These are phyloP conservation scores for Globisporangium barbulae DNA, from an alignment of 352 stramenopile genomes.

Conservation along the genomic window DNA sequence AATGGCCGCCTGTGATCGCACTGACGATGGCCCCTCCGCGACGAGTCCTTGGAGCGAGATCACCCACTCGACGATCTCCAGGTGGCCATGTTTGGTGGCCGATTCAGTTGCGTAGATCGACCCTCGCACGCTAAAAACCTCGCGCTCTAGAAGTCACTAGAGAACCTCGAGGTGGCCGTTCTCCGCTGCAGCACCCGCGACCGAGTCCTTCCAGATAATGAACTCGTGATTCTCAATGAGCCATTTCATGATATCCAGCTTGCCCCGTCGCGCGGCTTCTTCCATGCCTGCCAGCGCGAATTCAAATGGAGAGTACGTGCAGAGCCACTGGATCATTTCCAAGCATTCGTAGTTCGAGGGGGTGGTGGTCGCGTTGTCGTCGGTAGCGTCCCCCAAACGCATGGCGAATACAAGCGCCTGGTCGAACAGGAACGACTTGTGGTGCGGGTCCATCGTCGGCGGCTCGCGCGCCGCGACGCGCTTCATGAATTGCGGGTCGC, in stretches of 20 bases:
- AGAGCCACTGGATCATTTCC: slow-evolving; percentile 9
- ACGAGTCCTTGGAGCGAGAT: not conserved
- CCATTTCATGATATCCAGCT: not conserved
- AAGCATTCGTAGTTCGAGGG: not conserved
- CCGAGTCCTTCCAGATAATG: not conserved
- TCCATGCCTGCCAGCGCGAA: not conserved
- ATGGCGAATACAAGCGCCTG: not conserved
- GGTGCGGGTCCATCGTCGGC: not conserved
- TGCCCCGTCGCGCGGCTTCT: not conserved
- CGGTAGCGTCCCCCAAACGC: not conserved
- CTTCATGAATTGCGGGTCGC: slow-evolving; percentile 3
- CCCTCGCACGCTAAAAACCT: not conserved
- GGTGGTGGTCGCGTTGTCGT: not conserved
- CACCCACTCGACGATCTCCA: not conserved
- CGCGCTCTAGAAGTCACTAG: not conserved
- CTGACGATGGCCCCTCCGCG: not conserved
- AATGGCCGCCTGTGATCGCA: not conserved
- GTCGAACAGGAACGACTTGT: slow-evolving; percentile 3
- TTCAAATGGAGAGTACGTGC: slow-evolving; percentile 2
- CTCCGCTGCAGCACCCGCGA: not conserved
- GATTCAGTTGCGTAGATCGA: not conserved
- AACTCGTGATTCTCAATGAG: not conserved
- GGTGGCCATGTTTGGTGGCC: not conserved
- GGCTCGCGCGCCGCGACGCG: slow-evolving; percentile 2
- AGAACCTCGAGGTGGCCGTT: slow-evolving; percentile 1